phyloP scores from a whole-genome alignment of 148 eudicot species.

The Rhododendron williamsianum region DNA sequence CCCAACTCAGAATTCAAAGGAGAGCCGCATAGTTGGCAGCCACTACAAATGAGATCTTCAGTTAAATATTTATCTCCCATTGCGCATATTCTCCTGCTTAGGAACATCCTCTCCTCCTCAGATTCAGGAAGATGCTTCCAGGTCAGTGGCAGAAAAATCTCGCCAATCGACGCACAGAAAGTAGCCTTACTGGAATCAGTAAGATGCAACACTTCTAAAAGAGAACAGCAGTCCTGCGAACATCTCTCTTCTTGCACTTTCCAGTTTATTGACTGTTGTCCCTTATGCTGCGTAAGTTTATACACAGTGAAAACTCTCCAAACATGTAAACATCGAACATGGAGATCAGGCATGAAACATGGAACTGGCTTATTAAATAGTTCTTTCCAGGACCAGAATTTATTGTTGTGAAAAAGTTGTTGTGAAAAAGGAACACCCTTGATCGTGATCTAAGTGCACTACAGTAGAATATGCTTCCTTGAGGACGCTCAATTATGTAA shows the following conservation, averaged over 20 bases:
- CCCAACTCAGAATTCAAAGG: constrained; percentile 43
- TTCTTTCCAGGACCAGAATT: background rate
- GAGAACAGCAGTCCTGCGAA: constrained; percentile 36
- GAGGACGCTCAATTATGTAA: background rate
- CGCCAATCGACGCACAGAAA: constrained; percentile 69
- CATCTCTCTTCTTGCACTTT: constrained; percentile 46
- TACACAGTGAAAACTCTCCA: background rate
- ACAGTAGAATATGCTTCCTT: background rate
- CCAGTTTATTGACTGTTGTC: constrained; percentile 53
- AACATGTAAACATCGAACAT: background rate
- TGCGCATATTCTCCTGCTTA: constrained; percentile 42
- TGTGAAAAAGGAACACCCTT: background rate
- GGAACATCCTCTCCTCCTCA: constrained; percentile 62
- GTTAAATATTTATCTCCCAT: constrained; percentile 29
- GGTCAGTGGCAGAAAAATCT: constrained; percentile 51
- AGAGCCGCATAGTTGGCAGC: constrained; percentile 67
- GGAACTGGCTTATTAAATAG: background rate
- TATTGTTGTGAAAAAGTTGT: background rate
- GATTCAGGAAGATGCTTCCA: constrained; percentile 29
- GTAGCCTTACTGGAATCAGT: constrained; percentile 37
- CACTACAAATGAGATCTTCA: constrained; percentile 69
- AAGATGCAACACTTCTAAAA: constrained; percentile 40
- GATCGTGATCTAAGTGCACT: background rate
- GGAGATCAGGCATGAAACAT: background rate
- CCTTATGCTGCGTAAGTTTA: constrained; percentile 22